Evolutionary conservation across 805 yeast species (phyloP).

Genomic region (Yarrowia alimentaria): DNA sequence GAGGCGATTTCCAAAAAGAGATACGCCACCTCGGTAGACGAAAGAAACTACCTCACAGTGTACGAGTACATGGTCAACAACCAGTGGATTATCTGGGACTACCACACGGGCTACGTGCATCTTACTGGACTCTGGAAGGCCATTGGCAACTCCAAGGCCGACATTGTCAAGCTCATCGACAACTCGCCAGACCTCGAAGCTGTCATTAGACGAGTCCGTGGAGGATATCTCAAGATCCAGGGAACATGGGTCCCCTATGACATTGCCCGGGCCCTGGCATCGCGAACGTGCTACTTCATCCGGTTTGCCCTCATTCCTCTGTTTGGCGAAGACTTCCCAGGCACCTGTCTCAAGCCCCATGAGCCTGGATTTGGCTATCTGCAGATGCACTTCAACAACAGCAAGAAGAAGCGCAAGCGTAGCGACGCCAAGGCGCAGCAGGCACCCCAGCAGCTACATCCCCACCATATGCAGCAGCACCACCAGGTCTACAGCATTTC

Average conservation of each 20-base stretch:
- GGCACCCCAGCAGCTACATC: too few relatives aligned
- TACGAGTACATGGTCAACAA: slow-evolving; percentile 67
- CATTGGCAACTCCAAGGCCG: slow-evolving; percentile 67
- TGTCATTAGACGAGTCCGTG: slow-evolving; percentile 71
- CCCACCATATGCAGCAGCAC: neutral
- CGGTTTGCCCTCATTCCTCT: slow-evolving; percentile 74
- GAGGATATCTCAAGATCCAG: slow-evolving; percentile 88
- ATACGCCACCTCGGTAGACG: slow-evolving; percentile 71
- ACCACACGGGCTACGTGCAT: slow-evolving; percentile 79
- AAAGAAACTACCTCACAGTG: slow-evolving; percentile 66
- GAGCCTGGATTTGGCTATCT: slow-evolving; percentile 67
- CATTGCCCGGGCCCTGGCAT: slow-evolving; percentile 64
- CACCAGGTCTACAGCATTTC: too few relatives aligned
- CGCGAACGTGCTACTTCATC: slow-evolving; percentile 73
- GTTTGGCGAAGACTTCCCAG: slow-evolving; percentile 70
- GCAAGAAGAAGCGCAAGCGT: slow-evolving; percentile 17
- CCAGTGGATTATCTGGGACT: slow-evolving; percentile 84
- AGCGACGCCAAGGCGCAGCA: slow-evolving; percentile 20
- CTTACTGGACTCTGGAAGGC: slow-evolving; percentile 87
- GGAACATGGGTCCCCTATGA: slow-evolving; percentile 88
- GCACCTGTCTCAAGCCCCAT: slow-evolving; percentile 55
- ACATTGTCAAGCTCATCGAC: slow-evolving; percentile 69
- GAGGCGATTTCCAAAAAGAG: slow-evolving; percentile 32
- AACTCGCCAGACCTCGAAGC: slow-evolving; percentile 60
- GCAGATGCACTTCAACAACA: slow-evolving; percentile 37